A percentile compares a stretch with the other conserved stretches of the same genome.
These are phyloP conservation scores for Coniochaeta pulveracea DNA, from an alignment of 2,329 filamentous ascomycete species.

Conservation along the genomic window DNA sequence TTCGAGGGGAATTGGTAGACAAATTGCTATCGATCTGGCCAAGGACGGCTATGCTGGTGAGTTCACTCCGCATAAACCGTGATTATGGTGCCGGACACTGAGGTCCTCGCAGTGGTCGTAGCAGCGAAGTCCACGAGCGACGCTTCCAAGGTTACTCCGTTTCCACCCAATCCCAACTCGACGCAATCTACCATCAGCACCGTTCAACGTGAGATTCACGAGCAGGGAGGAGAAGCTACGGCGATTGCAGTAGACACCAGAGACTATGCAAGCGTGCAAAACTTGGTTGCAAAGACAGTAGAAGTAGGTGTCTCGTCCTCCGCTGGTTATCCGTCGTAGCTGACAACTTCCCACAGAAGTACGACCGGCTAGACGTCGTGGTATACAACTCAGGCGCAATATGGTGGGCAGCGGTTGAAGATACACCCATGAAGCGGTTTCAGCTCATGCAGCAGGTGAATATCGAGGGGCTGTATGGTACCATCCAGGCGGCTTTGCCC, in stretches of 20 bases:
- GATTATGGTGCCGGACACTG: constrained; percentile 2
- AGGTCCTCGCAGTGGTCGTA: constrained; percentile 54
- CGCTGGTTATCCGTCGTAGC: neutral
- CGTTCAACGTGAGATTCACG: constrained; percentile 61
- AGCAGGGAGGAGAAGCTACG: constrained; percentile 50
- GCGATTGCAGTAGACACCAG: constrained; percentile 63
- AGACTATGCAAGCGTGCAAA: constrained; percentile 46
- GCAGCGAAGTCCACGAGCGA: constrained; percentile 66
- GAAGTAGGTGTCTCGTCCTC: constrained; percentile 15
- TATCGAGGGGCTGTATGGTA: constrained; percentile 63
- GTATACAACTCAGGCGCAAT: constrained; percentile 81
- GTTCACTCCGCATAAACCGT: constrained; percentile 5
- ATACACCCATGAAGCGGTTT: constrained; percentile 67
- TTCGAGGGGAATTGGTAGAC: constrained; percentile 69
- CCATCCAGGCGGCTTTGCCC: constrained; percentile 57
- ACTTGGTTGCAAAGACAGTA: constrained; percentile 47
- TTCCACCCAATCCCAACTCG: constrained; percentile 70
- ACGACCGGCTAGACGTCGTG: constrained; percentile 58
- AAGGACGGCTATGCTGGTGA: constrained; percentile 58
- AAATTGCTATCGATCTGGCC: constrained; percentile 68
- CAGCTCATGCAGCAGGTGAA: constrained; percentile 69
- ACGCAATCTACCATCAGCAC: constrained; percentile 67
- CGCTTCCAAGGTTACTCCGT: constrained; percentile 40
- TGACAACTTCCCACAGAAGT: constrained; percentile 24
- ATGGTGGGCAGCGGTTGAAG: constrained; percentile 67